A percentile compares a stretch with the other conserved stretches of the same genome.
These are phyloP conservation scores for Ophiocordyceps australis DNA, from an alignment of 2,329 filamentous ascomycete species.

Conservation along the genomic window DNA sequence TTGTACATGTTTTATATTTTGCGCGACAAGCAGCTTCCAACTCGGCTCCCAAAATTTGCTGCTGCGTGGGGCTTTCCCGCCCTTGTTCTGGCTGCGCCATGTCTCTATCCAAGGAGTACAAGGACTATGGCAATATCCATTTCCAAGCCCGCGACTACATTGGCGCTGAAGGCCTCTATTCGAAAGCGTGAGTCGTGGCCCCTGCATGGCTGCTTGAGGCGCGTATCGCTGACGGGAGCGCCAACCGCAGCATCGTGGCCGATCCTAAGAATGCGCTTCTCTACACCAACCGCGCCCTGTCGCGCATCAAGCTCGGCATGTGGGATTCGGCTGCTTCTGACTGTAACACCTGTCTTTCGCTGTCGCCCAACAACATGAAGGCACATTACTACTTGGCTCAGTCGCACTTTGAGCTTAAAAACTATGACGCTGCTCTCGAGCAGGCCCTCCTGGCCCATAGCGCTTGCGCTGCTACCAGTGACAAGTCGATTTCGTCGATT, in stretches of 20 bases:
- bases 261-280: slow-evolving; percentile 62
- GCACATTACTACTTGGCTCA: slow-evolving; percentile 71
- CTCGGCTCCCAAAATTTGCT: too few species aligned
- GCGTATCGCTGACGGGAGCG: background rate
- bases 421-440: slow-evolving; percentile 51
- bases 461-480: slow-evolving; percentile 42
- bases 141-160: slow-evolving; percentile 48
- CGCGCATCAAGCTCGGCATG: slow-evolving; percentile 53
- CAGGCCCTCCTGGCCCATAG: slow-evolving; percentile 57
- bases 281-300: slow-evolving; percentile 81
- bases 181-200: slow-evolving; percentile 38
- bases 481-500: slow-evolving; percentile 51
- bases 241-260: slow-evolving; percentile 53
- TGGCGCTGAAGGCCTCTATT: slow-evolving; percentile 51
- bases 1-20: too few species aligned
- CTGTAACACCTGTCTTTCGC: slow-evolving; percentile 54
- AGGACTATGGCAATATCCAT: slow-evolving; percentile 42
- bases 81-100: slow-evolving; percentile 8
- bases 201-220: background rate
- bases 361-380: slow-evolving; percentile 53
- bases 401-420: slow-evolving; percentile 52
- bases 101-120: slow-evolving; percentile 22
- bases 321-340: slow-evolving; percentile 65
- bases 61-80: too few species aligned
- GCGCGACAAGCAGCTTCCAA: too few species aligned